Base-by-base conservation (phyloP, 2,329 filamentous ascomycete species). In the Neonectria magnoliae region DNA sequence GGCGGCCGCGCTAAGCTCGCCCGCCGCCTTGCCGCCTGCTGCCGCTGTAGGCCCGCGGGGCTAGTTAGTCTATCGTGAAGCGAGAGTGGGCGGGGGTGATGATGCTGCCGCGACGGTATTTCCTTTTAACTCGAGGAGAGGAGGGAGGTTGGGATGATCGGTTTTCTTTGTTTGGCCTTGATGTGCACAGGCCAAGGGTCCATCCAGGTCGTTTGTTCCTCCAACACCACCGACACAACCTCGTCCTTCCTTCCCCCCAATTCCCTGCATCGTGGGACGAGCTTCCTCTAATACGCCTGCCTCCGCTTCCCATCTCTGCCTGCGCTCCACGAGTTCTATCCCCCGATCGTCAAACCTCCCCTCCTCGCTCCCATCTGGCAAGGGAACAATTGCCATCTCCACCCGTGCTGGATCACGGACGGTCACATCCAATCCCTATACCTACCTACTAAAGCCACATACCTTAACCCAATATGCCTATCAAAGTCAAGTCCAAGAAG, bases 401-500 rank as follows among this genome's bases (percentile, higher is more conserved):
- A 9, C 52, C 11, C 48, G 48, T 33, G 48, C 48, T 44, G 20
- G 56, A 38, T n/a, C n/a, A 41, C 36, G 22, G 53, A 27, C 25
- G n/a, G 44, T 45, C 47, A 20, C 55, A 22, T 22, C 16, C 18
- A 33, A 33, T 38, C 5, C 29, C 22, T 45, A 42, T 11, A 42
- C 29, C 27, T 33, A 25, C 25, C 25, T 25, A 25, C 3, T 25
- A 5, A 25, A 25, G 5, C 25, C 25, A 25, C 25, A 25, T 25
- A 25, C 25, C 25, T 25, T 25, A 33, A 8, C 13, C 57, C 48
- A 60, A 57, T 59, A 81, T 81, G 79, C 79, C 79, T 38, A 76
- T 81, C 63, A 78, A 76, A 60, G 72, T 81, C 69, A 76, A 73
- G 68, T 73, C 76, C 63, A 76, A 75, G 65, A 74, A 75, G 65